These are phyloP conservation scores for Solanum virginianum DNA, from an alignment of 257 asterid species.

Conservation along the genomic window DNA sequence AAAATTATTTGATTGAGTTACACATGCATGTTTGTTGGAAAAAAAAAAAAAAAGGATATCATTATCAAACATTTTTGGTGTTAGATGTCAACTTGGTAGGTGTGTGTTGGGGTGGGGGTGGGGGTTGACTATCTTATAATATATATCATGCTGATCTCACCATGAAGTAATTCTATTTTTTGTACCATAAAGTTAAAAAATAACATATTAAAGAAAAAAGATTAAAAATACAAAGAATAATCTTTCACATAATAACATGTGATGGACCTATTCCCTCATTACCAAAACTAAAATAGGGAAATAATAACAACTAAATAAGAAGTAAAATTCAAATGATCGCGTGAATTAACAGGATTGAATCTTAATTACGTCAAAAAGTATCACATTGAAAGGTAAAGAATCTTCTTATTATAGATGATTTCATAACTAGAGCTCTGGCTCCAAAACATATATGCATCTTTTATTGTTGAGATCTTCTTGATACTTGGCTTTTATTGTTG, in stretches of 20 bases:
- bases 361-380: neutral
- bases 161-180: neutral
- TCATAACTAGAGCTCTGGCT: neutral
- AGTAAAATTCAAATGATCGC: neutral
- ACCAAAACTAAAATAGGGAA: neutral
- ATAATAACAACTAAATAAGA: neutral
- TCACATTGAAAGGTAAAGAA: neutral
- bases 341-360: neutral
- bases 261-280: too few relatives aligned
- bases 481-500: neutral
- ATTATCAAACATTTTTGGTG: neutral
- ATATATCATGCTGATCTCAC: neutral
- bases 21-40: neutral
- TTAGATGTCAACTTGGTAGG: neutral
- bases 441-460: neutral
- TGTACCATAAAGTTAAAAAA: too few relatives aligned
- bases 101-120: neutral
- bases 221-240: too few relatives aligned
- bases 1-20: neutral
- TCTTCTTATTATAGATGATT: neutral
- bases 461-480: neutral
- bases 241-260: too few relatives aligned
- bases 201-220: too few relatives aligned
- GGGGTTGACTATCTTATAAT: neutral
- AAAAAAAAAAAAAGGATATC: neutral